Evolutionary conservation across 208 protist genomes (phyloP).

Genomic region (Acanthamoeba lenticulata): DNA sequence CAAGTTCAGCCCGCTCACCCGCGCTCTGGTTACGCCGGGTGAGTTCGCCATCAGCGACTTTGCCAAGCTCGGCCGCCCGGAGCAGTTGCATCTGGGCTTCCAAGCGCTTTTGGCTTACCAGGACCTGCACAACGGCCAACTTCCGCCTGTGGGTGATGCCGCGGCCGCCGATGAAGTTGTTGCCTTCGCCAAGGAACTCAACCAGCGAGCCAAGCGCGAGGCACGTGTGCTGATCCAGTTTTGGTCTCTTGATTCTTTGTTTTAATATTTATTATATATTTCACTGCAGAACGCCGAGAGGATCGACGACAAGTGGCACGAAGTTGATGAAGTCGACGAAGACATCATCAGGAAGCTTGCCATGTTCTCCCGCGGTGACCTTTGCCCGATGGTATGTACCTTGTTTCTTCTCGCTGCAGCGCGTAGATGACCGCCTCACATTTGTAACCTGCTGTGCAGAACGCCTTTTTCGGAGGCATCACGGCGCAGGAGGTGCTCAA

Average conservation of each 20-base stretch:
- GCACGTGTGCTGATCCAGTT: background rate
- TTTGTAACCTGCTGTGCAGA: constrained; percentile 80
- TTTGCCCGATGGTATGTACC: constrained; percentile 60
- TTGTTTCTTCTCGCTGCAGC: constrained; percentile 82
- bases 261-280: too few species aligned
- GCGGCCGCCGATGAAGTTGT: constrained; percentile 73
- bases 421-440: constrained; percentile 87
- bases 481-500: constrained; percentile 97
- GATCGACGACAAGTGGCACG: background rate
- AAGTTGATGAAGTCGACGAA: constrained; percentile 81
- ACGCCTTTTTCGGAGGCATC: constrained; percentile 89
- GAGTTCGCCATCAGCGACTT: constrained; percentile 83
- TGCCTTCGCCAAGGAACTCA: constrained; percentile 29
- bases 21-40: background rate
- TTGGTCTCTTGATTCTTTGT: background rate
- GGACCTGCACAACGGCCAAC: background rate
- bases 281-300: background rate
- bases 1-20: too few species aligned
- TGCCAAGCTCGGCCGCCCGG: constrained; percentile 80
- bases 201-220: background rate
- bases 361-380: constrained; percentile 77
- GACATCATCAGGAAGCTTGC: constrained; percentile 79
- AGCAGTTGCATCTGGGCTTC: constrained; percentile 71
- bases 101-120: background rate
- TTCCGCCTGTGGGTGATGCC: background rate